Base-by-base conservation (phyloP, 305 asterid species). In the Fraxinus angustifolia region DNA sequence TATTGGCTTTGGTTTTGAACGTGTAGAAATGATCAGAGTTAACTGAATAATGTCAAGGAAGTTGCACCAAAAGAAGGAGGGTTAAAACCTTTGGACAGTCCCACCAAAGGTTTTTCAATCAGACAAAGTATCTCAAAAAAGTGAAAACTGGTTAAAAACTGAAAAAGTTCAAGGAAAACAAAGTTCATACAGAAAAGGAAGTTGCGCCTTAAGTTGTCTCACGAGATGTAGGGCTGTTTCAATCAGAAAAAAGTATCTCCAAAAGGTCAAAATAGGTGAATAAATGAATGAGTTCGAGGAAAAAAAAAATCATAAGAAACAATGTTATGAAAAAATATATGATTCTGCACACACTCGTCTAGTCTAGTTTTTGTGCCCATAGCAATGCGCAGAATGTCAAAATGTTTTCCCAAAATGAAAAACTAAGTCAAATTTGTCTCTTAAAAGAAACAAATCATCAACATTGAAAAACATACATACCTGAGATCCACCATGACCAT, bases 401-500 rank as follows among this genome's bases (percentile, higher is more conserved):
- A 82, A 70, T 50, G 65, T 23, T 14, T 35, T 30, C 78, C 34
- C 34, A 34, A 8, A 23, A 60, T 60, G 31, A 19, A 73, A 80
- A 8, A 50, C 21, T 8, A 73, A 6, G 48, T 36, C 53, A 30
- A 56, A 28, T 23, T 17, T 31, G 48, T 36, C 6, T 4, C 30
- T 5, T 56, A 73, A 28, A 17, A 73, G 35, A 14, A 31, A 60
- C 14, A 77, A 65, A 38, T 53, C 36, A 68, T 78, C 56, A 72
- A 79, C 26, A 70, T 60, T 42, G 48, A 2, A 31, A 53, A 70
- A 80, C 26, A 72, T 30, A 33, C 77, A 79, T 81, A 94, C 98
- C 98, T 94, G 93, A 83, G 91, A 85, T 83, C 98, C 98, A 83
- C 98, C 98, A 84, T 94, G 98, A 80, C 98, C 98, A 83, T 94